Conservation (phyloP, 1,284 basidiomycete species). For the Puccinia coronata region DNA sequence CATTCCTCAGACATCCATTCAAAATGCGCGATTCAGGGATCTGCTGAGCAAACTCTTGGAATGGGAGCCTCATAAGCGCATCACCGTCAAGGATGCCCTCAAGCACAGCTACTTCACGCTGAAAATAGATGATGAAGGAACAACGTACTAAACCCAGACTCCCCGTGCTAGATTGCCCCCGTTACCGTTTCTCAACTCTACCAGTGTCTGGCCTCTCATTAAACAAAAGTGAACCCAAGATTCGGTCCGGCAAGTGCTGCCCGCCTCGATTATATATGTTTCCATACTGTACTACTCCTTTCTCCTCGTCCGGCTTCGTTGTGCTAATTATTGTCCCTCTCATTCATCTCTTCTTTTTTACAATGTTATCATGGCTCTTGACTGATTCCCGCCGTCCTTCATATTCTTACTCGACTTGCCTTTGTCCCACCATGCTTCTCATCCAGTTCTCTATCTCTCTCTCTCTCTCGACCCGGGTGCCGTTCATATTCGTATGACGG, state of each 20-base stretch:
- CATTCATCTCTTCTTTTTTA: slow-evolving; percentile 26
- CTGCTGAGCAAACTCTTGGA: slow-evolving; percentile 82
- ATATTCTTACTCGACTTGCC: slow-evolving; percentile 1
- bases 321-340: background rate
- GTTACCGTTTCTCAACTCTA: slow-evolving; percentile 4
- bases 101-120: slow-evolving; percentile 75
- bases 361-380: background rate
- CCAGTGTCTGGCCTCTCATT: background rate
- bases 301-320: slow-evolving; percentile 12
- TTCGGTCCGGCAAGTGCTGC: slow-evolving; percentile 29
- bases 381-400: background rate
- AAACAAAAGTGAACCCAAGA: background rate
- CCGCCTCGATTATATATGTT: slow-evolving; percentile 4
- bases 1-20: slow-evolving; percentile 48
- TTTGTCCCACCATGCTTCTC: no score
- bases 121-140: slow-evolving; percentile 50
- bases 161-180: slow-evolving; percentile 1
- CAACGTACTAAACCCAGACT: slow-evolving; percentile 19
- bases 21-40: slow-evolving; percentile 74
- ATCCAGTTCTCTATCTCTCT: no score
- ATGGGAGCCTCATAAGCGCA: slow-evolving; percentile 85
- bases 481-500: background rate
- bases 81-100: slow-evolving; percentile 81
- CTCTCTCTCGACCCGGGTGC: background rate
- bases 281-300: slow-evolving; percentile 32